Conservation (phyloP, 1,284 basidiomycete genomes). For the Anthracocystis panici-leucophaei region DNA sequence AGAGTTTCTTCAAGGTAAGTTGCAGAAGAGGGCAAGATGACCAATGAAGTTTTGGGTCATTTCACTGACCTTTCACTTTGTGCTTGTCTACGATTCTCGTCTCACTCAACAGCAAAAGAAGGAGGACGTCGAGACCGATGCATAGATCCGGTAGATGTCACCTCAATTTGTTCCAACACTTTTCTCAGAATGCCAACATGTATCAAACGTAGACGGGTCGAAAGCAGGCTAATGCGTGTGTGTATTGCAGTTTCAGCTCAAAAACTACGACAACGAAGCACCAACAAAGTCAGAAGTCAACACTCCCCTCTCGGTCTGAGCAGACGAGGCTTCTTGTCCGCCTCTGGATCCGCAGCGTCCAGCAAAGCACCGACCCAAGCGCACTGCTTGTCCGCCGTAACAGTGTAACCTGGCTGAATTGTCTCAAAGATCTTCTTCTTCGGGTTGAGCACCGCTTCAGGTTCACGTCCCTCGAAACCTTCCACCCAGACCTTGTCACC, state of each 20-base stretch:
- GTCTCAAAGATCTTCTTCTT: slow-evolving; percentile 70
- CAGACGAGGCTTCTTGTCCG: slow-evolving; percentile 60
- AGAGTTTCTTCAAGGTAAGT: slow-evolving; percentile 72
- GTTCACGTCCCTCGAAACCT: slow-evolving; percentile 65
- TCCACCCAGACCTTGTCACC: slow-evolving; percentile 68
- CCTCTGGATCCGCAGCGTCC: slow-evolving; percentile 57
- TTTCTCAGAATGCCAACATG: not conserved
- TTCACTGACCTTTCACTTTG: not conserved
- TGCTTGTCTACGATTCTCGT: too few species aligned
- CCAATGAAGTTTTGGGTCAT: not conserved
- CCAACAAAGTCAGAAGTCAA: slow-evolving; percentile 60
- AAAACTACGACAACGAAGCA: slow-evolving; percentile 60
- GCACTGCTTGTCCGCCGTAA: slow-evolving; percentile 53
- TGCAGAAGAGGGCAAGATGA: too few species aligned
- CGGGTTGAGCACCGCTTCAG: slow-evolving; percentile 67
- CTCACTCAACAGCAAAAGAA: slow-evolving; percentile 36
- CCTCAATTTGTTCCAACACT: slow-evolving; percentile 2
- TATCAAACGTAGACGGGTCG: not conserved
- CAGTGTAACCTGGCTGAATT: slow-evolving; percentile 67
- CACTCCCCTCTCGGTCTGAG: slow-evolving; percentile 62
- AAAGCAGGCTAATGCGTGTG: slow-evolving; percentile 4
- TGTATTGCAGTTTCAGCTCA: slow-evolving; percentile 5
- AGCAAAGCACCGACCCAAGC: slow-evolving; percentile 66
- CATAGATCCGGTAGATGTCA: slow-evolving; percentile 27
- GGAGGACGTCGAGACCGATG: slow-evolving; percentile 52